phyloP scores from a whole-genome alignment of 805 yeast genomes.

The Ogataea minuta region DNA sequence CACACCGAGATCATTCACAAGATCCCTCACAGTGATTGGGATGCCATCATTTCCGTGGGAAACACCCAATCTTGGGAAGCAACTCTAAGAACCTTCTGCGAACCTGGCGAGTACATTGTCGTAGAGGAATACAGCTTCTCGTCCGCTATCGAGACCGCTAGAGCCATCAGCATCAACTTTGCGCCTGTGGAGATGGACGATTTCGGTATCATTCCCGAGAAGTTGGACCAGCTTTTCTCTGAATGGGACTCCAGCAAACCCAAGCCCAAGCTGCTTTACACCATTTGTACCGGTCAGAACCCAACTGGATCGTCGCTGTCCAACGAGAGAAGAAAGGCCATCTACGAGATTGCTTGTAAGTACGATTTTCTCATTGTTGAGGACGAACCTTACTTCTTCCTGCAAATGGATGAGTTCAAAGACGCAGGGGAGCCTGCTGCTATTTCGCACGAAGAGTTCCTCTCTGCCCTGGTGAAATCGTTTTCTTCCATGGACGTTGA shows the following conservation, averaged over 20 bases:
- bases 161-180: constrained; percentile 56
- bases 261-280: constrained; percentile 84
- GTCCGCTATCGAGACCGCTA: constrained; percentile 68
- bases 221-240: constrained; percentile 50
- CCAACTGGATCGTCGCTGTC: constrained; percentile 91
- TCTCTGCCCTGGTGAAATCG: constrained; percentile 68
- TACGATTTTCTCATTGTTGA: constrained; percentile 86
- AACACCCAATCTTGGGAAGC: constrained; percentile 95
- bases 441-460: constrained; percentile 59
- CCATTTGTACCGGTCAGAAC: constrained; percentile 95
- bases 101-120: constrained; percentile 62
- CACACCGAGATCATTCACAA: constrained; percentile 63
- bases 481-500: constrained; percentile 75
- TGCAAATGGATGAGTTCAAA: constrained; percentile 85
- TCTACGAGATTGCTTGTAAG: constrained; percentile 77
- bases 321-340: constrained; percentile 68
- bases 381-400: constrained; percentile 96
- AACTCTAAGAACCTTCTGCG: constrained; percentile 56
- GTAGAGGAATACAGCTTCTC: constrained; percentile 78
- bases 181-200: constrained; percentile 70
- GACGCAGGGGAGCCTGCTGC: constrained; percentile 28
- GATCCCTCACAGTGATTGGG: constrained; percentile 70
- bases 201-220: constrained; percentile 59
- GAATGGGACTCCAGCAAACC: constrained; percentile 56
- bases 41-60: constrained; percentile 67